These are phyloP conservation scores for Rutstroemia sydowiana DNA, from an alignment of 2,329 filamentous ascomycete species.

Conservation along the genomic window DNA sequence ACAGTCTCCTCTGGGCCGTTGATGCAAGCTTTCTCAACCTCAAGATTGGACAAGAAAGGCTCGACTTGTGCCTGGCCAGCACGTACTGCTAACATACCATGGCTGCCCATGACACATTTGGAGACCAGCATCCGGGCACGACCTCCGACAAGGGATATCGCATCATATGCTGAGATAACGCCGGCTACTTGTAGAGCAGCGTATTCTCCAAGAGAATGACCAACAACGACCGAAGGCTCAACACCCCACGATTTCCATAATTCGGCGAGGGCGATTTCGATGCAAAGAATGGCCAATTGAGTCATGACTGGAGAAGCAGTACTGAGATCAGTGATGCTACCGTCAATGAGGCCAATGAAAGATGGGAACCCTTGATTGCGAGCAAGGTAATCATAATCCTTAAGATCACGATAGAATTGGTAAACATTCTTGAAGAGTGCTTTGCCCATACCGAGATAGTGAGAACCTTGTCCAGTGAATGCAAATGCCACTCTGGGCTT, in stretches of 20 bases:
- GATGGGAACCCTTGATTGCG: constrained; percentile 23
- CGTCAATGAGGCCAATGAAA: constrained; percentile 34
- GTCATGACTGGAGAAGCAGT: background rate
- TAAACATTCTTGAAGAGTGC: constrained; percentile 33
- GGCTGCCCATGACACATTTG: constrained; percentile 58
- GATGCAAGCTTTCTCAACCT: constrained; percentile 53
- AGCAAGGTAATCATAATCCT: constrained; percentile 21
- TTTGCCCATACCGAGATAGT: constrained; percentile 27
- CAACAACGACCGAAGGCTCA: constrained; percentile 46
- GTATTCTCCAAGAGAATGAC: constrained; percentile 66
- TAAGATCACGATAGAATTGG: constrained; percentile 22
- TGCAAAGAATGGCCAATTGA: constrained; percentile 27
- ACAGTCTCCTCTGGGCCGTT: constrained; percentile 71
- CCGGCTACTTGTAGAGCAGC: constrained; percentile 63
- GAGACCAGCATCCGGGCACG: constrained; percentile 58
- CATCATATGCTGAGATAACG: constrained; percentile 61
- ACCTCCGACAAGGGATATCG: constrained; percentile 61
- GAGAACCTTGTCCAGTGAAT: constrained; percentile 40
- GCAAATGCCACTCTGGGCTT: constrained; percentile 8
- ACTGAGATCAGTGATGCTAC: constrained; percentile 1
- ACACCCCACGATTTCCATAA: constrained; percentile 50
- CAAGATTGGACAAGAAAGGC: constrained; percentile 5
- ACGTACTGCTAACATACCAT: constrained; percentile 56
- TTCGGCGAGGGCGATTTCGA: constrained; percentile 47
- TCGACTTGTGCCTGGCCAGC: constrained; percentile 20